Percentiles rank a stretch among this genome's conserved stretches.
These are phyloP conservation scores for Gnetum montanum DNA, from an alignment of 75 land plant species.

Conservation along the genomic window DNA sequence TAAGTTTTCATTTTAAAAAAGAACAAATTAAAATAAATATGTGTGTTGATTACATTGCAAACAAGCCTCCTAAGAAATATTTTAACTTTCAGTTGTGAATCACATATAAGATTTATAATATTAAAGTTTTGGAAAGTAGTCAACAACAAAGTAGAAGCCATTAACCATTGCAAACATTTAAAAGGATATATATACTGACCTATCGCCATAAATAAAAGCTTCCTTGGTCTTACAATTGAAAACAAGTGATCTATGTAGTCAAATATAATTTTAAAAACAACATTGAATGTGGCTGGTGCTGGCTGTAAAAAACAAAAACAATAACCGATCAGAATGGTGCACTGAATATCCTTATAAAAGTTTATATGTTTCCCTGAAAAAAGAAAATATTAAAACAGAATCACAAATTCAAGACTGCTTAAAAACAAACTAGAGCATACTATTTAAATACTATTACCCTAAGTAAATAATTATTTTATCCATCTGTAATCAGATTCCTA, in stretches of 20 bases:
- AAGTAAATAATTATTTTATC: too few relatives aligned
- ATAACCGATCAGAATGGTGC: not conserved
- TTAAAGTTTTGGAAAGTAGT: not conserved
- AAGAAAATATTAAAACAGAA: not conserved
- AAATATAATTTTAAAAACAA: slow-evolving; percentile 53
- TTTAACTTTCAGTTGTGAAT: too few relatives aligned
- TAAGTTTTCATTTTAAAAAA: not conserved
- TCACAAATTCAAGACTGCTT: too few relatives aligned
- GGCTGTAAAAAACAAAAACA: slow-evolving; percentile 19
- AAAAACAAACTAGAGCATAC: too few relatives aligned
- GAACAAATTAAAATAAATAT: not conserved
- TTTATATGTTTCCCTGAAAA: not conserved
- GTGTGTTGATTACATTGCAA: not conserved
- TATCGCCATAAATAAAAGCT: slow-evolving; percentile 81
- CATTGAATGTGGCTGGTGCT: slow-evolving; percentile 47
- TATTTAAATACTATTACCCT: too few relatives aligned
- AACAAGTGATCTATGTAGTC: slow-evolving; percentile 66
- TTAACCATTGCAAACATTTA: too few relatives aligned
- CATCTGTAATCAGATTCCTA: too few relatives aligned
- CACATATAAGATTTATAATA: not conserved
- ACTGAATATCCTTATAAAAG: not conserved
- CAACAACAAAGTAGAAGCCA: too few relatives aligned
- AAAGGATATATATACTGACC: slow-evolving; percentile 49
- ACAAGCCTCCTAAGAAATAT: not conserved
- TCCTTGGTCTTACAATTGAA: slow-evolving; percentile 62